phyloP scores from a whole-genome alignment of 148 eudicot genomes.

The Silene uniflora region DNA sequence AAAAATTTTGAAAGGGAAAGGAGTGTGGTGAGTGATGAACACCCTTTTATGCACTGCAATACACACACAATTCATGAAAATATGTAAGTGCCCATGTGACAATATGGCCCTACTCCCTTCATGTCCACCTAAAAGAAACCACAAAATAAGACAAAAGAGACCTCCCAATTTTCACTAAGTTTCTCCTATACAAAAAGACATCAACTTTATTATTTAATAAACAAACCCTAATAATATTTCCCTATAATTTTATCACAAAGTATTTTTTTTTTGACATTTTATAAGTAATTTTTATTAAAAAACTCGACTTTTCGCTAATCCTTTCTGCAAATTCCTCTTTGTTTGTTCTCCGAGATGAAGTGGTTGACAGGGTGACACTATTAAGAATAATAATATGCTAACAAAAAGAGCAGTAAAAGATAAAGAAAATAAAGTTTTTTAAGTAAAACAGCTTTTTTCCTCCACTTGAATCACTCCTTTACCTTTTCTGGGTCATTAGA shows the following conservation, averaged over 20 bases:
- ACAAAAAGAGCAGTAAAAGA: slow-evolving; percentile 2
- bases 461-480: slow-evolving; percentile 30
- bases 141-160: slow-evolving; percentile 64
- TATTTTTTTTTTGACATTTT: neutral
- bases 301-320: slow-evolving; percentile 11
- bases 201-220: slow-evolving; percentile 30
- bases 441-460: slow-evolving; percentile 28
- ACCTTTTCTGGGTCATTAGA: slow-evolving; percentile 27
- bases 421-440: neutral
- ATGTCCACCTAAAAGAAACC: slow-evolving; percentile 62
- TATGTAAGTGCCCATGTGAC: slow-evolving; percentile 89
- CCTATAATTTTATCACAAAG: slow-evolving; percentile 11
- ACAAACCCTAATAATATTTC: neutral
- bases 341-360: slow-evolving; percentile 14
- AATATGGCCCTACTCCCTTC: slow-evolving; percentile 44
- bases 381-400: slow-evolving; percentile 9
- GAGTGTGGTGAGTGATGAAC: slow-evolving; percentile 25
- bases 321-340: slow-evolving; percentile 12
- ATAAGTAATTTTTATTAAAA: slow-evolving; percentile 2
- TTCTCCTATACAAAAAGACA: slow-evolving; percentile 33
- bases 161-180: slow-evolving; percentile 28
- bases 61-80: slow-evolving; percentile 27
- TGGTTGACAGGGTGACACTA: slow-evolving; percentile 28
- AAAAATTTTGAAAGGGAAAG: slow-evolving; percentile 54
- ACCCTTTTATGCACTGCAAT: neutral